Base-by-base conservation (phyloP, 2,329 filamentous ascomycete species). In the Colletotrichum nymphaeae region DNA sequence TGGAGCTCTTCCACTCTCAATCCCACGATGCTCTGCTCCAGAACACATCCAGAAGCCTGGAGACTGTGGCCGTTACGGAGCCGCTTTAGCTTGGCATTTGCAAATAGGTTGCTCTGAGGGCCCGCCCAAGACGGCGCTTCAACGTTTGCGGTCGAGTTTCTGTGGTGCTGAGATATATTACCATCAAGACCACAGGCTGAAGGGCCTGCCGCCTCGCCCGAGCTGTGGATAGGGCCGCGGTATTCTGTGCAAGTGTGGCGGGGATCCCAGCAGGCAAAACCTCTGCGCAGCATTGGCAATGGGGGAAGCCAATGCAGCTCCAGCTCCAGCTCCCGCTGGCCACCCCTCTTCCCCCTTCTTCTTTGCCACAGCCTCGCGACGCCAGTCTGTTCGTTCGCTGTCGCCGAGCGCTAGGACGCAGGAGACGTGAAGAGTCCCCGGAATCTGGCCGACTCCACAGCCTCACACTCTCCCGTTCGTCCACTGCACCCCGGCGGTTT, bases 341-440 rank as follows among this genome's bases (percentile, higher is more conserved):
- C 46, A 22, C 24, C 49, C 26, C 37, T 65, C 46, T 53, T 68
- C 60, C n/a, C 67, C 67, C 56, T 53, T 49, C 46, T 69, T 65
- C 53, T 72, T 73, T 22, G 70, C 70, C 70, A 73, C 70, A 73
- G 67, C 70, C 70, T 73, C 46, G 67, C 70, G 67, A 60, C 70
- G 59, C 59, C 26, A 11, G 70, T 70, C 67, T 65, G 70, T 73
- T 73, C 67, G 26, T n/a, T 64, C 70, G 70, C 66, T 60, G 59
- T 73, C 59, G 66, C 66, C 70, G 70, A 73, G 42, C 53, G 70
- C 70, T 65, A 70, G 55, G 65, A 58, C 59, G 66, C 59, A 63
- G 37, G 46, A 60, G 55, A 30, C 46, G 65, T 28, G 53, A 53
- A 69, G 59, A 63, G n/a, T 49, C 67, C 70, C 70, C 70, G 70